Evolutionary conservation across 1,139 yeast species (phyloP), one percentile per base, ranked within the genome.

Genomic region (Kurtzmaniella natalensis): DNA sequence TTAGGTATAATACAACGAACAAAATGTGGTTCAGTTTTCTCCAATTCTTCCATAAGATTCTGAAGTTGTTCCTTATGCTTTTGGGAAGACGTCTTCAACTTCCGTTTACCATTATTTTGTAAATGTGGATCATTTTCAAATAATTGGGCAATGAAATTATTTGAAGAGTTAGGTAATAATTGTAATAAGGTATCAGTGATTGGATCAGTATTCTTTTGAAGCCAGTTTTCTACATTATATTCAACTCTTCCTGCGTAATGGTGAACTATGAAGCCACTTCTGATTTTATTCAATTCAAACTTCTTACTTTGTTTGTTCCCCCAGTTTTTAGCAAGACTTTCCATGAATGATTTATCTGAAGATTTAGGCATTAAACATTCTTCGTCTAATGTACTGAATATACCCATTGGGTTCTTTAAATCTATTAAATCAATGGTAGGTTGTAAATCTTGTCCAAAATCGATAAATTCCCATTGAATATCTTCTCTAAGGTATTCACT

Each of bases 211-310:
- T 94, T 94, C 60, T 92, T 94, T 46, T 87, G 89, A 18, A 94
- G 64, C 98, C 98, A 94, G 25, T 89, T 89, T 20, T 82, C 92
- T 15, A 89, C 84, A 31, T 84, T 77, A 56, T 94, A 94, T 47
- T 89, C 96, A 21, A 94, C 99, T 41, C 78, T 81, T 7, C 96
- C 97, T 15, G 98, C 98, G 59, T 92, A 92, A 59, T 94, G 98
- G 39, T 85, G 81, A 20, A 94, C 66, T 8, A 87, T 70, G 50
- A 94, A 94, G 8, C 86, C 87, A 45, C 71, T 72, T 42, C 76
- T 67, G 35, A 75, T 64, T 45, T 84, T 81, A 36, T 92, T 84
- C 17, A 92, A 78, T 38, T 70, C 72, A 56, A 81, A 86, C 53
- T 85, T 84, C 6, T 57, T 54, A 35, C 67, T 66, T 39, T 73